phyloP scores from a whole-genome alignment of 768 basidiomycete genomes.

The Kwoniella dejecticola region DNA sequence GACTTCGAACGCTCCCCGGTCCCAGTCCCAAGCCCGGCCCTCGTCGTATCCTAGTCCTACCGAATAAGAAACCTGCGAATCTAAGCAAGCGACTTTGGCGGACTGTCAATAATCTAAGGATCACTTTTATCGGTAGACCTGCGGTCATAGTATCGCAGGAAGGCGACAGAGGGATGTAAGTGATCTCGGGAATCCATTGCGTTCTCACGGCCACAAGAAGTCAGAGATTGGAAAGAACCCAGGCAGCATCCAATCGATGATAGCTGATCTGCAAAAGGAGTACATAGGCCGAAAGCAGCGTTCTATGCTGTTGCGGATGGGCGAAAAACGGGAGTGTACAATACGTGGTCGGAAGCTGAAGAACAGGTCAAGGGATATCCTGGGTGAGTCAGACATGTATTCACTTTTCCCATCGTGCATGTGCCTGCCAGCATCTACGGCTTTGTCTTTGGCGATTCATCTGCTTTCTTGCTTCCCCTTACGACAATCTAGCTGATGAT shows the following conservation, averaged over 20 bases:
- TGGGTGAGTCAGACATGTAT: conserved; percentile 44
- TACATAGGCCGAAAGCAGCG: conserved; percentile 56
- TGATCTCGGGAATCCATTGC: too few species aligned
- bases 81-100: conserved; percentile 5
- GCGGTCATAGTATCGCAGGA: not conserved
- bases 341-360: conserved; percentile 73
- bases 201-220: too few species aligned
- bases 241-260: too few species aligned
- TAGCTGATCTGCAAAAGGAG: not conserved
- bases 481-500: not conserved
- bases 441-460: too few species aligned
- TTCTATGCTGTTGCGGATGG: conserved; percentile 79
- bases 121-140: conserved; percentile 13
- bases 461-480: too few species aligned
- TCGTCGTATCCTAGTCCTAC: not conserved
- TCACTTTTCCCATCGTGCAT: too few species aligned
- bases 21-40: too few species aligned
- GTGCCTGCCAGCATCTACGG: too few species aligned
- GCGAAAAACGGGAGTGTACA: conserved; percentile 66
- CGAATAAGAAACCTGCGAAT: not conserved
- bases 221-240: too few species aligned
- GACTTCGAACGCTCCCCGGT: too few species aligned
- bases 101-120: not conserved
- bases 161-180: conserved; percentile 8
- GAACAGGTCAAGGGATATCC: conserved; percentile 68